Evolutionary conservation across 2,329 filamentous ascomycete genomes (phyloP).

Genomic region (Tolypocladium cylindrosporum): DNA sequence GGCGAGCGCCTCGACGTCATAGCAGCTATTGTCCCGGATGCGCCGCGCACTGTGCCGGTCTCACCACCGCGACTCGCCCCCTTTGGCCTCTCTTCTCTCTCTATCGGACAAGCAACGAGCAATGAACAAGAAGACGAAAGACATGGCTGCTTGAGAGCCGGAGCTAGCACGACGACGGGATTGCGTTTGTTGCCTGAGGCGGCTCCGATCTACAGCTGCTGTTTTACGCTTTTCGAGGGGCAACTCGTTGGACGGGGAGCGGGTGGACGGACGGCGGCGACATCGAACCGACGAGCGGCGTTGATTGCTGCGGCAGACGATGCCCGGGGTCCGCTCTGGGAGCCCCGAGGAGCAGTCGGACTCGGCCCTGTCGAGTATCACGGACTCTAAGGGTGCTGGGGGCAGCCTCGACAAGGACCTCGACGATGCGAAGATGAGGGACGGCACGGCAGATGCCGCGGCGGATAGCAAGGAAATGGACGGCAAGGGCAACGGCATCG

Average conservation of each 20-base stretch:
- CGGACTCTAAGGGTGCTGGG: background rate
- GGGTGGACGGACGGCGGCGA: too few relatives aligned
- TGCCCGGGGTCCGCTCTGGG: conserved; percentile 20
- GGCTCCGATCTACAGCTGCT: background rate
- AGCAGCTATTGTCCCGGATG: background rate
- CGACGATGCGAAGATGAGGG: background rate
- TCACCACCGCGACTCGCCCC: background rate
- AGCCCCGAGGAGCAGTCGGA: conserved; percentile 12
- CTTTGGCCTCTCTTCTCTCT: too few relatives aligned
- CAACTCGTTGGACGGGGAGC: background rate
- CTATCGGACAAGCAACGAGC: background rate
- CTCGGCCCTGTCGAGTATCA: conserved; percentile 7
- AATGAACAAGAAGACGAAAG: background rate
- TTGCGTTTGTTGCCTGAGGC: background rate
- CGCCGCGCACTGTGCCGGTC: background rate
- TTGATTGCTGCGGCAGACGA: conserved; percentile 4
- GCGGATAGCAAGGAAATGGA: background rate
- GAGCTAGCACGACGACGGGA: background rate
- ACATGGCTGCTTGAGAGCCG: background rate
- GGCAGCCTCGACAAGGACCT: background rate
- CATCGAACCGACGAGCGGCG: background rate
- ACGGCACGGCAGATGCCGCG: background rate
- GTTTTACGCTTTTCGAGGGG: background rate
- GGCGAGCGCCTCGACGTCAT: background rate
- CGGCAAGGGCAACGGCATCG: background rate